phyloP scores from a whole-genome alignment of 352 stramenopile species.

The Thalassiosira allenii region DNA sequence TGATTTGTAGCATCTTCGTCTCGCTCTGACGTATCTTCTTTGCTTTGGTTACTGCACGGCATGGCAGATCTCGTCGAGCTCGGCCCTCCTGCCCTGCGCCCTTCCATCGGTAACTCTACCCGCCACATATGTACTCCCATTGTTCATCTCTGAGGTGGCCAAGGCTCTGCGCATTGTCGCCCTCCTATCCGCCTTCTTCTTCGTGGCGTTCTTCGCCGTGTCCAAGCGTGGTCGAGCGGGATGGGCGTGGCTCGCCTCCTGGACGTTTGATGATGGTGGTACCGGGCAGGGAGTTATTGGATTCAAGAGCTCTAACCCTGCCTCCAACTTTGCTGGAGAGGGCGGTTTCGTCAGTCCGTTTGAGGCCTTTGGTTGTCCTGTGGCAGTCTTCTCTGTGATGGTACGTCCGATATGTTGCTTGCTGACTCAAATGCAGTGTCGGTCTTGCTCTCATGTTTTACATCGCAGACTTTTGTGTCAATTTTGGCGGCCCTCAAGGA shows the following conservation, averaged over 20 bases:
- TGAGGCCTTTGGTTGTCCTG: too few species aligned
- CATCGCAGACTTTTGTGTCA: too few species aligned
- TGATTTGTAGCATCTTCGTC: not conserved
- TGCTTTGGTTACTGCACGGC: not conserved
- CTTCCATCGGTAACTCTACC: not conserved
- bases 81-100: not conserved
- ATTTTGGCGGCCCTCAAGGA: too few species aligned
- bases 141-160: not conserved
- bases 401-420: too few species aligned
- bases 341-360: too few species aligned
- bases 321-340: too few species aligned
- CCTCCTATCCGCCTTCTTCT: not conserved
- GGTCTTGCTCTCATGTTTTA: too few species aligned
- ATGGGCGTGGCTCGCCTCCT: not conserved
- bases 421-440: too few species aligned
- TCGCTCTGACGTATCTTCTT: not conserved
- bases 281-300: too few species aligned
- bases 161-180: not conserved
- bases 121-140: not conserved
- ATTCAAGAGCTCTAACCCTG: too few species aligned
- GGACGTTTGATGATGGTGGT: too few species aligned
- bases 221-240: not conserved
- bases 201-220: not conserved
- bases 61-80: not conserved
- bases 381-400: too few species aligned